Evolutionary conservation across 2,329 filamentous ascomycete genomes (phyloP).

Genomic region (Penicillium sp.): DNA sequence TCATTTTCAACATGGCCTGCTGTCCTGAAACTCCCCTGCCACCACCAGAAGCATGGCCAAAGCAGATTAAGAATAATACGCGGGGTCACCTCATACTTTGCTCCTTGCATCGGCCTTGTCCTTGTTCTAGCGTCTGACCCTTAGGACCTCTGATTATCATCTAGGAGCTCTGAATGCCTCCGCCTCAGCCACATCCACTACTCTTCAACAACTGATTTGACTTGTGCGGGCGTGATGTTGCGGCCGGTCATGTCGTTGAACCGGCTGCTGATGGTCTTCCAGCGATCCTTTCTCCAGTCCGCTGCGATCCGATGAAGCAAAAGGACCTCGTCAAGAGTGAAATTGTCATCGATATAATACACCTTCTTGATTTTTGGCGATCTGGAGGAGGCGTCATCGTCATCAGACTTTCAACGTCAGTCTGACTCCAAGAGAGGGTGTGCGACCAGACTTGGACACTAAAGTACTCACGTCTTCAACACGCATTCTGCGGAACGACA

Average conservation of each 20-base stretch:
- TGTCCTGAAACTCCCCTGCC: not conserved
- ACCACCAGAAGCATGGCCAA: not conserved
- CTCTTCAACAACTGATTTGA: conserved; percentile 25
- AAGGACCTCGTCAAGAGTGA: conserved; percentile 32
- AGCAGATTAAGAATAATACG: not conserved
- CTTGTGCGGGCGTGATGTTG: conserved; percentile 47
- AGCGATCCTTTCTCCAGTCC: conserved; percentile 50
- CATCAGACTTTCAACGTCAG: conserved; percentile 5
- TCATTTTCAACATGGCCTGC: not conserved
- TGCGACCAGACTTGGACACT: not conserved
- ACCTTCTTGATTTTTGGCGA: conserved; percentile 18
- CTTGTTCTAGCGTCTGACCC: not conserved
- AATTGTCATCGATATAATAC: conserved; percentile 33
- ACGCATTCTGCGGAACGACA: conserved; percentile 25
- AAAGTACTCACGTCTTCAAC: conserved; percentile 22
- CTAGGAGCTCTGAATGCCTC: not conserved
- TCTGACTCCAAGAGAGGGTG: not conserved
- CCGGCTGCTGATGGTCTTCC: conserved; percentile 52
- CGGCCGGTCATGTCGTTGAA: conserved; percentile 58
- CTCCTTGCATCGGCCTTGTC: not conserved
- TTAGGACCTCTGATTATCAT: not conserved
- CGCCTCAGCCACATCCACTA: conserved; percentile 3
- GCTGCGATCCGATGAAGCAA: conserved; percentile 51
- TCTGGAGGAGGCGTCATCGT: not conserved
- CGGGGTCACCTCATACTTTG: not conserved